phyloP scores from a whole-genome alignment of 768 basidiomycete species.

The Sutorius australiensis region DNA sequence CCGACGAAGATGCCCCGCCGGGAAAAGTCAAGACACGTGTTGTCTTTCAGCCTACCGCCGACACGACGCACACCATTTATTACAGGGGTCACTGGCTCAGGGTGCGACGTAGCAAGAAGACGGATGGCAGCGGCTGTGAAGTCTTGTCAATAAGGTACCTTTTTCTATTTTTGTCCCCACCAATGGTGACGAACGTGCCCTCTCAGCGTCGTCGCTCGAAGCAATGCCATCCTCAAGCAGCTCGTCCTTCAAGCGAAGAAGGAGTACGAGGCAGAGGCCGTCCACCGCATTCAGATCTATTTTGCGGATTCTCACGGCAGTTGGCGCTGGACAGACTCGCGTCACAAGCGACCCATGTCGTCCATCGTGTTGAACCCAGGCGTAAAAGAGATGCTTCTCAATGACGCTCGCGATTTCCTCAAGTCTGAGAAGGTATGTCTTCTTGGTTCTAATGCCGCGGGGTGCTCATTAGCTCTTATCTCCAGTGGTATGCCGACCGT shows the following conservation, averaged over 20 bases:
- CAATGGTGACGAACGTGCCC: conserved; percentile 12
- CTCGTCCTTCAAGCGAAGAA: conserved; percentile 88
- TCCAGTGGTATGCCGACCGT: conserved; percentile 87
- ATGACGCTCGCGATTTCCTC: conserved; percentile 80
- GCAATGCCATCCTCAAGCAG: conserved; percentile 80
- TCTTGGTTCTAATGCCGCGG: not conserved
- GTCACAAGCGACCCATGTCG: conserved; percentile 84
- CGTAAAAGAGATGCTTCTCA: conserved; percentile 84
- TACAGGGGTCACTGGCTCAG: conserved; percentile 83
- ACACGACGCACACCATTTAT: conserved; percentile 86
- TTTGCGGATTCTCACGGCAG: conserved; percentile 85
- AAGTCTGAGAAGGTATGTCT: conserved; percentile 68
- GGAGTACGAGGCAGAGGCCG: conserved; percentile 82
- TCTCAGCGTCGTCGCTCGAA: conserved; percentile 74
- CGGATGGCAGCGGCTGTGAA: conserved; percentile 66
- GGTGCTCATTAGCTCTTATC: conserved; percentile 1
- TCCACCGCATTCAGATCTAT: conserved; percentile 85
- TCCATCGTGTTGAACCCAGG: conserved; percentile 86
- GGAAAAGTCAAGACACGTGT: conserved; percentile 75
- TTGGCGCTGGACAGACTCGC: conserved; percentile 85
- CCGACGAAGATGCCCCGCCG: conserved; percentile 47
- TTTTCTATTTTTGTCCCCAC: conserved; percentile 13
- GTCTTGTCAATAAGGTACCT: conserved; percentile 69
- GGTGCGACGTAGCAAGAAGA: conserved; percentile 65
- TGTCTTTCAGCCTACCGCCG: conserved; percentile 83